These are phyloP conservation scores for Fusarium lyarnte DNA, from an alignment of 2,329 filamentous ascomycete species.

Conservation along the genomic window DNA sequence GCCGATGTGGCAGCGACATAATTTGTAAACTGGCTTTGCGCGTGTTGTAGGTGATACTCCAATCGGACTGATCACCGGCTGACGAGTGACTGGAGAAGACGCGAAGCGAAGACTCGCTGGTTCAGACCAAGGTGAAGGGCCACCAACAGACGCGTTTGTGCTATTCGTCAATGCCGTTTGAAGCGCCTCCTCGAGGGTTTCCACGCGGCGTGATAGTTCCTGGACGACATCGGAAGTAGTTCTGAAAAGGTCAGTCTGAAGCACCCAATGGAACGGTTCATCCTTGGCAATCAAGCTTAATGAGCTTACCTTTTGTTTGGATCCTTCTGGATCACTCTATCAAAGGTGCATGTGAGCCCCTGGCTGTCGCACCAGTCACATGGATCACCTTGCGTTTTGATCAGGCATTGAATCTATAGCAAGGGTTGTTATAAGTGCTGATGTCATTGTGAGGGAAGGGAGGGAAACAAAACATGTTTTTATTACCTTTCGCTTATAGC, in stretches of 20 bases:
- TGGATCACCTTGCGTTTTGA: conserved; percentile 20
- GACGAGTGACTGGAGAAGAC: neutral
- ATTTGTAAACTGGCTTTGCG: conserved; percentile 8
- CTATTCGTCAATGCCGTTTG: conserved; percentile 9
- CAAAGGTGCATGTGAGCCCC: conserved; percentile 34
- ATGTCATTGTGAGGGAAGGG: neutral
- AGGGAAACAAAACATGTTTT: neutral
- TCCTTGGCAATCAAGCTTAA: neutral
- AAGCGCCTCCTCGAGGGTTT: conserved; percentile 31
- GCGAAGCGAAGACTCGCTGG: conserved; percentile 4
- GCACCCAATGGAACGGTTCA: neutral
- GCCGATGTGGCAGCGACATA: conserved; percentile 22
- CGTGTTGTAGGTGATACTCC: neutral
- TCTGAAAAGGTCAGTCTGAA: conserved; percentile 7
- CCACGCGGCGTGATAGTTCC: conserved; percentile 32
- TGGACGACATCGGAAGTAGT: conserved; percentile 30
- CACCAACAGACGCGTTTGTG: neutral
- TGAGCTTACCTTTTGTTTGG: conserved; percentile 29
- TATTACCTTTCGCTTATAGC: conserved; percentile 36
- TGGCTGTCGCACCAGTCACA: conserved; percentile 40
- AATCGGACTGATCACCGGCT: conserved; percentile 3
- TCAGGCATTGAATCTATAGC: conserved; percentile 37
- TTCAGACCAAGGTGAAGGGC: conserved; percentile 15
- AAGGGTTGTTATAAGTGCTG: neutral
- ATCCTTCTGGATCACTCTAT: conserved; percentile 32